Base-by-base conservation (phyloP, 2,329 filamentous ascomycete genomes). In the Rhinocladiella similis region DNA sequence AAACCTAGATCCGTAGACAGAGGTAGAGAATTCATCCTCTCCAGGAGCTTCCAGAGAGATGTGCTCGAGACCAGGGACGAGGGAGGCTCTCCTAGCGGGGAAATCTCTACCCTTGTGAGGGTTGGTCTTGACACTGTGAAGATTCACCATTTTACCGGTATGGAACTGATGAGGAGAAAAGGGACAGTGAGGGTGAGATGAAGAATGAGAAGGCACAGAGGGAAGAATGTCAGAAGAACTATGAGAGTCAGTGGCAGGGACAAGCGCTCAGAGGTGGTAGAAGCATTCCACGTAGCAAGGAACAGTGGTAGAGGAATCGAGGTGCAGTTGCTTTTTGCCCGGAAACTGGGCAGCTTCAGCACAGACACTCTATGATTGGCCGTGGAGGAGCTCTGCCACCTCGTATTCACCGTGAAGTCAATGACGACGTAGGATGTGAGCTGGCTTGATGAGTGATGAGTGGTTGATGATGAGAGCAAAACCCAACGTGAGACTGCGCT, bases 1-100 rank as follows among this genome's bases (percentile, higher is more conserved):
- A 70, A 91, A 97, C 62, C 81, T 84, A 61, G 89, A 92, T 69
- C 92, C 93, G 70, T 97, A 97, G 67, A 97, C 90, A 62, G 87
- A 91, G 39, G 88, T 86, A 52, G 86, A 88, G 76, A 86, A 73
- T 38, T 73, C 74, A 70, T 80, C 75, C 74, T 82, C 62, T 66
- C 71, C 68, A 41, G 69, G 61, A 59, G 76, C 66, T 38, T 75
- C 70, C 16, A 71, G 66, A 39, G 73, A 67, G 51, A 84, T 65
- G 53, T 65, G 63, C 50, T 65, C 63, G 20, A 65, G 62, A 9
- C 63, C 63, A 41, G 62, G 63, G 9, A 65, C 63, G 4, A 62
- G 57, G 1, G 63, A 65, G 5, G 51, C 12, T 36, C 43, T 25
- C 13, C 54, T 52, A 39, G 29, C 27, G 10, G 56, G 53, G 27